Evolutionary conservation across 2,329 filamentous ascomycete genomes (phyloP), one percentile per base, ranked within the genome.

Genomic region (Alternaria panax): DNA sequence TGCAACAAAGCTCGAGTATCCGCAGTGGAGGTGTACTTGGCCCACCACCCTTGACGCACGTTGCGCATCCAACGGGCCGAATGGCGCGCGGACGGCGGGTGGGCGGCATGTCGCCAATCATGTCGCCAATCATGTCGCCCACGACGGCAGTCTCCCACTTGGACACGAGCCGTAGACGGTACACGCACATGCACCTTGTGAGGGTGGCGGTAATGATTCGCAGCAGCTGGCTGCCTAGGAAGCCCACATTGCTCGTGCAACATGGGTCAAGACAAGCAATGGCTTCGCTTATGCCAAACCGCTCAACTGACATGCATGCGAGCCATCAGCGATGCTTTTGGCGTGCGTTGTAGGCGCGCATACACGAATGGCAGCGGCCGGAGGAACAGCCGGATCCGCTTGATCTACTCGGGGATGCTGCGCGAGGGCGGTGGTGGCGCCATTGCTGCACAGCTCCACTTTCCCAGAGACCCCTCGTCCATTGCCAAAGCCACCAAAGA

Each of bases 341-440:
- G 34, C 48, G 34, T 24, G 24, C 36, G 36, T 38, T 28, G 34
- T 18, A 12, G 12, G 36, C 22, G 34, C 34, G 27, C 28, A 30
- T 40, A 16, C 18, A n/a, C 60, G 51, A 62, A 28, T 62, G 7
- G 41, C 11, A 42, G 25, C 34, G 8, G 30, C 34, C 52, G 52
- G 46, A 40, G 36, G 4, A 25, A 2, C 24, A 24, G 51, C 22
- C 48, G 30, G 47, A 46, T 48, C 51, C 36, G 51, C 59, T 45
- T 25, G 59, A 59, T 62, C 59, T 43, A 25, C 51, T 50, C 57
- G 52, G 30, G 45, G 45, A 51, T 55, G 38, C 16, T 56, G 56
- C 56, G 51, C 34, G 41, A 52, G 47, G 48, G 41, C 28, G 28
- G 51, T 24, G 55, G 41, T 24, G 24, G 38, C 38, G 55, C 55